Percentiles rank a stretch among this genome's conserved stretches.
These are phyloP conservation scores for Drechslerella coelobrocha DNA, from an alignment of 2,329 filamentous ascomycete genomes.

Conservation along the genomic window DNA sequence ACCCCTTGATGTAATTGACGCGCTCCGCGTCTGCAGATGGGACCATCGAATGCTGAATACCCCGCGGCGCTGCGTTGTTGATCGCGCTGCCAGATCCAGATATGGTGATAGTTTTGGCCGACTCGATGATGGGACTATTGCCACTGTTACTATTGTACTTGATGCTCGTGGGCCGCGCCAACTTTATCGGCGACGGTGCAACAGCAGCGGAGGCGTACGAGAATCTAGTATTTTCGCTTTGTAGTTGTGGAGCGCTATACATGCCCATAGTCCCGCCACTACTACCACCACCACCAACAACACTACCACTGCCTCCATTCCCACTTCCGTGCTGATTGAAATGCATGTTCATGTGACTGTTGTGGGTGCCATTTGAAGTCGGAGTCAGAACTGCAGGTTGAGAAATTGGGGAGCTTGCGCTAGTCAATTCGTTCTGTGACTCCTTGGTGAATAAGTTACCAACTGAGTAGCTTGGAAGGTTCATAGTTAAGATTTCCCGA, in stretches of 20 bases:
- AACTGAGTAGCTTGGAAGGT: slow-evolving; percentile 22
- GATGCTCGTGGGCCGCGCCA: slow-evolving; percentile 34
- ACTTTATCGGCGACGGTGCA: slow-evolving; percentile 7
- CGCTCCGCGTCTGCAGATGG: slow-evolving; percentile 36
- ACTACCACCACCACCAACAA: neutral
- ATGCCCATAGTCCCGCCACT: neutral
- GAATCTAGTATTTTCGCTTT: slow-evolving; percentile 15
- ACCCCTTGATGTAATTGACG: slow-evolving; percentile 42
- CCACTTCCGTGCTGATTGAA: no score
- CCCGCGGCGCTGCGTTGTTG: slow-evolving; percentile 12
- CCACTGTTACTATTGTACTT: slow-evolving; percentile 40
- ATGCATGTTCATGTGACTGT: slow-evolving; percentile 11
- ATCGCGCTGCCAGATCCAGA: slow-evolving; percentile 10
- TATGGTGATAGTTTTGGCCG: slow-evolving; percentile 28
- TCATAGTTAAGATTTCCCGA: slow-evolving; percentile 30
- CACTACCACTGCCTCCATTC: neutral
- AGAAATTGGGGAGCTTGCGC: slow-evolving; percentile 13
- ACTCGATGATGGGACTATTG: slow-evolving; percentile 19
- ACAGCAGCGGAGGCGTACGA: slow-evolving; percentile 43
- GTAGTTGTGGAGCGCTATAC: neutral
- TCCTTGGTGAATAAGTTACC: slow-evolving; percentile 31
- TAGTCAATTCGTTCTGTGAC: slow-evolving; percentile 39
- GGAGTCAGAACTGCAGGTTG: slow-evolving; percentile 19
- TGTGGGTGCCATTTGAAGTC: slow-evolving; percentile 19
- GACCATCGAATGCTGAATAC: slow-evolving; percentile 40